phyloP scores from a whole-genome alignment of 768 basidiomycete genomes.

The Lyophyllum atratum region DNA sequence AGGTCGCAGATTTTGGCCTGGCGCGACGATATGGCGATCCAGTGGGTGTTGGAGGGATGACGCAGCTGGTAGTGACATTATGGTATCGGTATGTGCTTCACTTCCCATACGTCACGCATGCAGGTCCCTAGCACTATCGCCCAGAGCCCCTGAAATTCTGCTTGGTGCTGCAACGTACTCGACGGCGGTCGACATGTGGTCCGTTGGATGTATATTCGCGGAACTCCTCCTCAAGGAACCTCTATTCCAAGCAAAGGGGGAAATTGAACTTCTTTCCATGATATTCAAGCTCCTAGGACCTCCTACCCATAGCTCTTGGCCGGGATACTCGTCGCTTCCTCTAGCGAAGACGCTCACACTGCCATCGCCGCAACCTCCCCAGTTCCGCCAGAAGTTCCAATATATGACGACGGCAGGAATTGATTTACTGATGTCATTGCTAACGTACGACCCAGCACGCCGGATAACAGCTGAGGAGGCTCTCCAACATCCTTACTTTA shows the following conservation, averaged over 20 bases:
- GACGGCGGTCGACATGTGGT: constrained; percentile 98
- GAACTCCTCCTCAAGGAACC: constrained; percentile 95
- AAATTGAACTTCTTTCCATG: constrained; percentile 89
- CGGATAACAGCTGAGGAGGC: constrained; percentile 92
- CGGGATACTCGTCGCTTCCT: constrained; percentile 78
- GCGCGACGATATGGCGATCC: constrained; percentile 97
- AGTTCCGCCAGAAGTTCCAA: constrained; percentile 84
- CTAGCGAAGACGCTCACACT: constrained; percentile 77
- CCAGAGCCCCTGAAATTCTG: constrained; percentile 92
- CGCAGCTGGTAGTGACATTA: constrained; percentile 95
- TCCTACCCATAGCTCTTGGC: constrained; percentile 88
- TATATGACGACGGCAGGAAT: constrained; percentile 83
- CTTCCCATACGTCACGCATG: not conserved
- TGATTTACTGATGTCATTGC: constrained; percentile 76
- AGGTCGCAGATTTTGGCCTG: constrained; percentile 97
- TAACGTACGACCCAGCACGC: constrained; percentile 87
- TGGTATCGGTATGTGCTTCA: constrained; percentile 84
- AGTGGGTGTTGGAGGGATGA: constrained; percentile 94
- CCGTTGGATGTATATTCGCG: constrained; percentile 97
- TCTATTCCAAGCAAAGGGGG: constrained; percentile 95
- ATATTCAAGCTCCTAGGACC: constrained; percentile 95
- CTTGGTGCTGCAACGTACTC: constrained; percentile 92
- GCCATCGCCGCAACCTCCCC: constrained; percentile 71
- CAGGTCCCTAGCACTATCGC: constrained; percentile 16
- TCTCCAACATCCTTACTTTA: constrained; percentile 88